Percentiles rank a stretch among this genome's conserved stretches.
These are phyloP conservation scores for Penicillium palitans DNA, from an alignment of 2,329 filamentous ascomycete species.

Conservation along the genomic window DNA sequence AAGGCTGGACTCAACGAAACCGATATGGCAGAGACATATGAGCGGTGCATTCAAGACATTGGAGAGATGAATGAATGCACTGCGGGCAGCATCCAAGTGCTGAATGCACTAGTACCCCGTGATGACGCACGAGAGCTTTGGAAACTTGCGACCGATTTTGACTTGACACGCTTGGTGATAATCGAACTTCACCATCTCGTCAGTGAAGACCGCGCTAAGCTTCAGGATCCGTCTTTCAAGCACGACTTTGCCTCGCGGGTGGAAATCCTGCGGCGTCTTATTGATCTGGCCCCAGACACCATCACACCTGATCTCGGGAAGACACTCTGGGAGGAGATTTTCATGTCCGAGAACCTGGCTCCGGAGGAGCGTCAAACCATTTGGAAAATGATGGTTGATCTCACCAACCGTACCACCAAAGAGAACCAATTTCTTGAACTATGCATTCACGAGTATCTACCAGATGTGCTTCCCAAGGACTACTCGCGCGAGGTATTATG, in stretches of 20 bases:
- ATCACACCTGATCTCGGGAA: constrained; percentile 63
- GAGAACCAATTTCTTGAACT: constrained; percentile 46
- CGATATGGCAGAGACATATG: constrained; percentile 63
- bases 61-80: constrained; percentile 62
- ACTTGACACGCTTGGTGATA: constrained; percentile 62
- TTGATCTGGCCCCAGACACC: constrained; percentile 61
- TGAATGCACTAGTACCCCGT: constrained; percentile 48
- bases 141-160: constrained; percentile 60
- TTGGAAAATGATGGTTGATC: constrained; percentile 65
- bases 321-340: constrained; percentile 70
- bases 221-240: constrained; percentile 42
- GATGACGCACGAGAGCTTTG: constrained; percentile 55
- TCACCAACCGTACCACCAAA: constrained; percentile 30
- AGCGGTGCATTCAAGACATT: constrained; percentile 69
- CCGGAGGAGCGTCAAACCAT: constrained; percentile 63
- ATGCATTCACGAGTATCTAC: constrained; percentile 47
- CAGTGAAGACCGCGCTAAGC: constrained; percentile 43
- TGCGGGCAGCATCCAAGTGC: constrained; percentile 70
- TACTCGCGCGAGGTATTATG: constrained; percentile 43
- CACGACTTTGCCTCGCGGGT: constrained; percentile 54
- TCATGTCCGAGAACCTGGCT: constrained; percentile 63
- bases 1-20: constrained; percentile 54
- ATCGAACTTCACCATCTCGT: constrained; percentile 64
- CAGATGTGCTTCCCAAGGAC: constrained; percentile 38
- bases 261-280: constrained; percentile 60